These are phyloP conservation scores for Alternaria brassicae DNA, from an alignment of 2,329 filamentous ascomycete species.

Conservation along the genomic window DNA sequence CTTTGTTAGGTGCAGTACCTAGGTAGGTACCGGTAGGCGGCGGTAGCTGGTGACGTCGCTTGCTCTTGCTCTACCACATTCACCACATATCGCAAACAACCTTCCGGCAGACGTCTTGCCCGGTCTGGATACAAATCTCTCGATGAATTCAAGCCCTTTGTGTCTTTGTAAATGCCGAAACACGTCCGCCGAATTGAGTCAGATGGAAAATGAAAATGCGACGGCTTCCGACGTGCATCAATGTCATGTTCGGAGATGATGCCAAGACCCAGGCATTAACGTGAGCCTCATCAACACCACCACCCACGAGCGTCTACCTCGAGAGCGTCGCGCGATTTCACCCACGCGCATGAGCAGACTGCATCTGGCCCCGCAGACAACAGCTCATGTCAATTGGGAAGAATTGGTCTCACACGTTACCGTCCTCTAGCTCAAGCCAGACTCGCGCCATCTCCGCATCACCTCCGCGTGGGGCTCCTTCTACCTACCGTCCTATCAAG, in stretches of 20 bases:
- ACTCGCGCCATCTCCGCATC: slow-evolving; percentile 12
- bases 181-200: neutral
- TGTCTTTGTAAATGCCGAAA: neutral
- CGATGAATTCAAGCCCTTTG: neutral
- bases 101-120: no score
- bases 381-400: neutral
- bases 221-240: neutral
- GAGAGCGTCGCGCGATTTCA: slow-evolving; percentile 6
- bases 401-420: neutral
- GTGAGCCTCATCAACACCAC: slow-evolving; percentile 29
- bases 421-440: neutral
- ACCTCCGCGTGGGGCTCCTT: slow-evolving; percentile 19
- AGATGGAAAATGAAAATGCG: neutral
- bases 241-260: slow-evolving; percentile 21
- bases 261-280: slow-evolving; percentile 22
- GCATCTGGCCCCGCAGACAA: neutral
- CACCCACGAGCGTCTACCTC: slow-evolving; percentile 20
- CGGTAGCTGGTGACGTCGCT: slow-evolving; percentile 16
- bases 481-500: no score
- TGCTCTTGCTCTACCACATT: neutral
- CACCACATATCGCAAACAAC: neutral
- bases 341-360: neutral
- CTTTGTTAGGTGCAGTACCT: neutral
- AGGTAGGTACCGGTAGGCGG: no score
- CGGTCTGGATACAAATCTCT: neutral